A percentile compares a stretch with the other conserved stretches of the same genome.
Conservation (phyloP, 441 rosid genomes). For the Corymbia calophylla region DNA sequence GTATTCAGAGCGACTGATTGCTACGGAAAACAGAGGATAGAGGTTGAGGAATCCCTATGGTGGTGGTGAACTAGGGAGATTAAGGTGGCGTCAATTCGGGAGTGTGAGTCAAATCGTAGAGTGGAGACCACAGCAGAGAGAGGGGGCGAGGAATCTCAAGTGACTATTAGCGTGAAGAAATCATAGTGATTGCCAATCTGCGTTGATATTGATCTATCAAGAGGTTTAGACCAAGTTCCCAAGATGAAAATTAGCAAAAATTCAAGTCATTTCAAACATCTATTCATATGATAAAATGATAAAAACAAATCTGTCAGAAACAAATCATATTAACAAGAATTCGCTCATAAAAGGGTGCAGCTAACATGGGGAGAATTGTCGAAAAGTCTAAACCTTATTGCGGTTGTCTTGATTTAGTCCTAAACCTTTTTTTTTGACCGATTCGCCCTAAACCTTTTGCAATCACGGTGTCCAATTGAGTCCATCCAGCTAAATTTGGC, state of each 20-base stretch:
- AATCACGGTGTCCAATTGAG: too few species aligned
- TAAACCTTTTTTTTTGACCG: too few species aligned
- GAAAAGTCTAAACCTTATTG: too few species aligned
- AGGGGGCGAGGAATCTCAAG: background rate
- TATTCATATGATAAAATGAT: background rate
- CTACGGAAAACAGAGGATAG: background rate
- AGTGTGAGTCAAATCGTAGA: too few species aligned
- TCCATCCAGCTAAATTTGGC: too few species aligned
- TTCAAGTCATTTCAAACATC: too few species aligned
- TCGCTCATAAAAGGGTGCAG: background rate
- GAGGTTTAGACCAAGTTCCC: background rate
- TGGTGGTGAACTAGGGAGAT: background rate
- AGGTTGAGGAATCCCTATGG: background rate
- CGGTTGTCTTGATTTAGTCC: too few species aligned
- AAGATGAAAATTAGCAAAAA: background rate
- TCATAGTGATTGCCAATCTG: too few species aligned
- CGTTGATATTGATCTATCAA: rapidly evolving
- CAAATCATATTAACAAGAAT: background rate
- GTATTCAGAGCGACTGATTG: background rate
- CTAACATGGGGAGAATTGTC: too few species aligned
- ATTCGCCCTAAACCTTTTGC: too few species aligned
- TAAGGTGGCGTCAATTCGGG: rapidly evolving
- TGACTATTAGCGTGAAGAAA: rapidly evolving
- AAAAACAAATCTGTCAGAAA: too few species aligned
- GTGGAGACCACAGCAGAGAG: background rate